Base-by-base conservation (phyloP, 805 yeast genomes). In the Debaryomyces maramus region DNA sequence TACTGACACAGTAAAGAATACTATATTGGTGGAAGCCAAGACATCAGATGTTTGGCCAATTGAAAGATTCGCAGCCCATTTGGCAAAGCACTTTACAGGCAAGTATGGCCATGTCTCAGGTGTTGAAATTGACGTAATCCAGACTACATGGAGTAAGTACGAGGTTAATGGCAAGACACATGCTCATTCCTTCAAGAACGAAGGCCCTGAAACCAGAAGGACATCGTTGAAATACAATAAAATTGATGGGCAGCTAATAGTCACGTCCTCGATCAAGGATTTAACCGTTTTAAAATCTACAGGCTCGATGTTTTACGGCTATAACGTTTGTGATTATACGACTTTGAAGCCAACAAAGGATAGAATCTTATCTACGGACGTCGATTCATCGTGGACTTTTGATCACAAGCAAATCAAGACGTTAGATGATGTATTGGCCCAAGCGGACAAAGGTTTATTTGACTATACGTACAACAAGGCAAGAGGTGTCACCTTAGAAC, bases 1-100 rank as follows among this genome's bases (percentile, higher is more conserved):
- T 43, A 90, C 97, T 6, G 96, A 89, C 64, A 88, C 96, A 1
- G 89, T 88, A 40, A 89, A 89, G 66, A 89, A 89, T 73, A 89
- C 96, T 37, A 80, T 87, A 48, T 73, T 85, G 58, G 75, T 90
- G 23, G 83, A 86, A 50, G 97, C 96, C 48, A 86, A 85, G 66
- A 81, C 77, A 56, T 75, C 79, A 36, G 87, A 88, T 47, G 91
- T 85, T 36, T 86, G 90, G 85, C 96, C 97, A 44, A 83, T 86
- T 49, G 97, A 90, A 73, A 74, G 84, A 41, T 90, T 88, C 63
- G 97, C 93, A 22, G 88, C 90, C 24, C 87, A 80, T 48, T 69
- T 90, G 47, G 95, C 87, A 32, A 70, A 81, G 54, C 97, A 89
- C 62, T 90, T 90, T 64, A 73, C 87, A 52, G 57, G 65, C 47